Evolutionary conservation across 768 basidiomycete genomes (phyloP).

Genomic region (Lepiota venenata): DNA sequence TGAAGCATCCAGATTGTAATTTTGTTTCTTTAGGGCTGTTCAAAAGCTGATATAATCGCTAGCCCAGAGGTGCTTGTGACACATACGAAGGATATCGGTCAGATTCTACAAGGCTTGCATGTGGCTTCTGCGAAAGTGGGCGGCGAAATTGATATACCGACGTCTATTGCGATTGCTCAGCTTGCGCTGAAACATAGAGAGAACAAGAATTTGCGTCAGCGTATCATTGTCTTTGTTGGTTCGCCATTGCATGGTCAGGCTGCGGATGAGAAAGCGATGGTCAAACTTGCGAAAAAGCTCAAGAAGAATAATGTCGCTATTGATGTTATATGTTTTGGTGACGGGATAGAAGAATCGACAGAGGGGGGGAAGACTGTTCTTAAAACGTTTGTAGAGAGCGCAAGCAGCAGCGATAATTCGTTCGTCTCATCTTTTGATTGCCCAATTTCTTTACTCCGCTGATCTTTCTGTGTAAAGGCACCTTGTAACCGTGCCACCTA

Average conservation of each 20-base stretch:
- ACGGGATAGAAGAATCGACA: constrained; percentile 68
- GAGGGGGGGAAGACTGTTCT: constrained; percentile 67
- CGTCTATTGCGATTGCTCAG: constrained; percentile 90
- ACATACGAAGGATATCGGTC: constrained; percentile 92
- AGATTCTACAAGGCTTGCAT: constrained; percentile 81
- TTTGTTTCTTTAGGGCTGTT: neutral
- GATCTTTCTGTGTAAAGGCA: constrained; percentile 48
- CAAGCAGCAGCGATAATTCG: constrained; percentile 84
- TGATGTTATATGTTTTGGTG: constrained; percentile 89
- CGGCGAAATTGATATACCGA: constrained; percentile 82
- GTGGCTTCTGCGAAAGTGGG: constrained; percentile 66
- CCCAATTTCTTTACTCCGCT: neutral
- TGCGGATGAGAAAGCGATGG: constrained; percentile 75
- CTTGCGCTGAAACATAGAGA: constrained; percentile 96
- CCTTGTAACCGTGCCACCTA: constrained; percentile 74
- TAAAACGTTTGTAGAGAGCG: constrained; percentile 79
- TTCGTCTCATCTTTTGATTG: constrained; percentile 33
- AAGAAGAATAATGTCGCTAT: constrained; percentile 99
- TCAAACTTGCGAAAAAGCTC: constrained; percentile 91
- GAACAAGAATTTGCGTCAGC: constrained; percentile 97
- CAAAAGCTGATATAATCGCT: constrained; percentile 4
- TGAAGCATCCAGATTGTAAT: constrained; percentile 1
- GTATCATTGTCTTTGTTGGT: constrained; percentile 91
- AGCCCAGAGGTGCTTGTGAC: constrained; percentile 97
- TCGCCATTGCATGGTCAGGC: constrained; percentile 76